Percentiles rank a stretch among this genome's conserved stretches.
Conservation (phyloP, 2,329 filamentous ascomycete species). For the Alternaria gansuensis region DNA sequence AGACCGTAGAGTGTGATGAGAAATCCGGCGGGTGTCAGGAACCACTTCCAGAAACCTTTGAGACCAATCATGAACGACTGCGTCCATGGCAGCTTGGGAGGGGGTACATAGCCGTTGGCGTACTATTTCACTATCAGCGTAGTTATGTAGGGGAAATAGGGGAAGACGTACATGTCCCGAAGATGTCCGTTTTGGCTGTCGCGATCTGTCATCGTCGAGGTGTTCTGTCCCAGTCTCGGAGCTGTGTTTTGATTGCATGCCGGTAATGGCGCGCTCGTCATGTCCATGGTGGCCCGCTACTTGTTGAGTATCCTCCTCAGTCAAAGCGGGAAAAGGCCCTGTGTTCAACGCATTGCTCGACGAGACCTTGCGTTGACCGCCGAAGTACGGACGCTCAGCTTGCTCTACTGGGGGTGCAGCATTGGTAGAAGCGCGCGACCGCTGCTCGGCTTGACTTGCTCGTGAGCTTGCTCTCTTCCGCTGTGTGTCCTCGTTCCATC, state of each 20-base stretch:
- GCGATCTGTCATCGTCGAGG: constrained; percentile 21
- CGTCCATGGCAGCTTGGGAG: constrained; percentile 61
- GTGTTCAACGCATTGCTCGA: constrained; percentile 27
- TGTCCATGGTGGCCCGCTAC: constrained; percentile 9
- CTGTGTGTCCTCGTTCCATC: constrained; percentile 47
- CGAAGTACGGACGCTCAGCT: constrained; percentile 7
- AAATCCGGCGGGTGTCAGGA: constrained; percentile 78
- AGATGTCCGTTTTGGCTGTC: constrained; percentile 22
- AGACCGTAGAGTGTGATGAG: constrained; percentile 80
- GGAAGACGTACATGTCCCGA: constrained; percentile 32
- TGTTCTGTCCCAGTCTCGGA: constrained; percentile 33
- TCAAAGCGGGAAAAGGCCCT: constrained; percentile 44
- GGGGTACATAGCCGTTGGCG: constrained; percentile 55
- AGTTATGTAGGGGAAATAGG: not conserved
- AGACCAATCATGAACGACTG: constrained; percentile 67
- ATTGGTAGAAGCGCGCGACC: constrained; percentile 16
- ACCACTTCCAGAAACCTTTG: constrained; percentile 74
- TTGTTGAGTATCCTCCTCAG: constrained; percentile 38
- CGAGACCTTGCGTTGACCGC: constrained; percentile 21
- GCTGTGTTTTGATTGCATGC: constrained; percentile 27
- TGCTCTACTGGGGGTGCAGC: constrained; percentile 21
- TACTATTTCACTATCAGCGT: constrained; percentile 32
- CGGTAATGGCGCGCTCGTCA: constrained; percentile 22
- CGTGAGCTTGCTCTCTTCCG: constrained; percentile 38
- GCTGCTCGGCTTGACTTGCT: constrained; percentile 37